Evolutionary conservation across 2,329 filamentous ascomycete genomes (phyloP).

Genomic region (Fusarium pseudoanthophilum): DNA sequence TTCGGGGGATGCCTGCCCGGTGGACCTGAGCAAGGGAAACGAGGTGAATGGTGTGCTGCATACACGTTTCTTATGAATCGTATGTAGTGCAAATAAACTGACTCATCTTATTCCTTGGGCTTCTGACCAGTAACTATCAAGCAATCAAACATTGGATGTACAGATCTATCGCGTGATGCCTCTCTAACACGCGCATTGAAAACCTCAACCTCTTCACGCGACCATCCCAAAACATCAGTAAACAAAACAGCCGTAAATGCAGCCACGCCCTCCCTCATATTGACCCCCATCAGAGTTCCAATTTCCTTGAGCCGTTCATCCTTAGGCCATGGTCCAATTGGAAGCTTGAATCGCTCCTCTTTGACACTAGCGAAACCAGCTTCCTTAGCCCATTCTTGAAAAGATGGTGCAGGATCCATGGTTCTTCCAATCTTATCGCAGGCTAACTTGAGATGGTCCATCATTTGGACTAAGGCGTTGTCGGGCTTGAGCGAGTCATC

Average conservation of each 20-base stretch:
- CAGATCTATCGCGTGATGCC: constrained; percentile 38
- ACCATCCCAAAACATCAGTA: constrained; percentile 53
- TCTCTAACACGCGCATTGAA: constrained; percentile 41
- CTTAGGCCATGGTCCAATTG: constrained; percentile 53
- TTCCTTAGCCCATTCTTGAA: constrained; percentile 45
- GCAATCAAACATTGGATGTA: constrained; percentile 48
- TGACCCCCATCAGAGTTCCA: constrained; percentile 52
- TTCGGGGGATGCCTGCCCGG: too few relatives aligned
- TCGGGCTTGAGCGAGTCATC: constrained; percentile 52
- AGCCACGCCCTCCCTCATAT: constrained; percentile 51
- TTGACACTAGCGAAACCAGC: constrained; percentile 52
- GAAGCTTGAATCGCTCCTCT: constrained; percentile 48
- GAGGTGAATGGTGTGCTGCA: accelerated
- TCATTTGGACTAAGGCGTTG: constrained; percentile 49
- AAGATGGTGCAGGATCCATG: constrained; percentile 45
- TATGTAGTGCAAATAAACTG: accelerated
- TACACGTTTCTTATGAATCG: accelerated
- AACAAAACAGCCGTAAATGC: constrained; percentile 53
- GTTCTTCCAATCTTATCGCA: constrained; percentile 46
- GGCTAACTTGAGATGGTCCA: constrained; percentile 37
- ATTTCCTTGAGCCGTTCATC: constrained; percentile 37
- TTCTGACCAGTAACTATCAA: constrained; percentile 47
- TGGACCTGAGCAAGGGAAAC: not conserved
- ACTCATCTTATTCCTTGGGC: not conserved
- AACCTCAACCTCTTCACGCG: constrained; percentile 57